A percentile compares a stretch with the other conserved stretches of the same genome.
Evolutionary conservation across 257 asterid genomes (phyloP).

Genomic region (Solanum clarkiae): DNA sequence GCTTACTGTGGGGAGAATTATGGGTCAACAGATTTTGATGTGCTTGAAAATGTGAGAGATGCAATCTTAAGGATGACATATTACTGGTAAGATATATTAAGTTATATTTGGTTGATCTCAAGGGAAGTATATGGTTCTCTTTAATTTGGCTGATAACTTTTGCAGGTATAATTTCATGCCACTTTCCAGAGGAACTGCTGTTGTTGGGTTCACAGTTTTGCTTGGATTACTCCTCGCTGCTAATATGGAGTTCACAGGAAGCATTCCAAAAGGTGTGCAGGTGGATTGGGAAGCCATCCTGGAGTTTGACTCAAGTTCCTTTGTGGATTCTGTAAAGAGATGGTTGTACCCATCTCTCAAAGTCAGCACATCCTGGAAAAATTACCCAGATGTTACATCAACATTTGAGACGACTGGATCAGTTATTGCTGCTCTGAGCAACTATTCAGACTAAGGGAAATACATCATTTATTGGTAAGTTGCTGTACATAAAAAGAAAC

Average conservation of each 20-base stretch:
- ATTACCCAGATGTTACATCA: slow-evolving; percentile 82
- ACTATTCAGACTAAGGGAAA: slow-evolving; percentile 44
- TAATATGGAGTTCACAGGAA: slow-evolving; percentile 91
- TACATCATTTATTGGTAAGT: background rate
- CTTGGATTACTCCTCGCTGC: slow-evolving; percentile 91
- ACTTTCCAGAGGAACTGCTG: slow-evolving; percentile 69
- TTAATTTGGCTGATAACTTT: slow-evolving; percentile 4
- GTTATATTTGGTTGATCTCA: background rate
- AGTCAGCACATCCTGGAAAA: slow-evolving; percentile 83
- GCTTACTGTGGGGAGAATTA: slow-evolving; percentile 72
- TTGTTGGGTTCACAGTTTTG: slow-evolving; percentile 65
- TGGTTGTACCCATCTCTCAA: slow-evolving; percentile 88
- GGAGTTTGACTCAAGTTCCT: slow-evolving; percentile 49
- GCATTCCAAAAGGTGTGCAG: slow-evolving; percentile 82
- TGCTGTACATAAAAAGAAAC: background rate
- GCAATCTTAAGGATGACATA: slow-evolving; percentile 78
- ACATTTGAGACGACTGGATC: slow-evolving; percentile 81
- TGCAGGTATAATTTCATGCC: slow-evolving; percentile 92
- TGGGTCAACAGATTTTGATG: slow-evolving; percentile 78
- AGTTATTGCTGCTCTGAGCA: slow-evolving; percentile 83
- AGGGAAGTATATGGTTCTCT: background rate
- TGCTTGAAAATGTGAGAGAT: slow-evolving; percentile 76
- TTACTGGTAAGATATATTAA: slow-evolving; percentile 52
- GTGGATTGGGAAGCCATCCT: slow-evolving; percentile 97
- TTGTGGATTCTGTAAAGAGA: slow-evolving; percentile 42